Evolutionary conservation across 2,329 filamentous ascomycete species (phyloP).

Genomic region (Botrytis cinerea): DNA sequence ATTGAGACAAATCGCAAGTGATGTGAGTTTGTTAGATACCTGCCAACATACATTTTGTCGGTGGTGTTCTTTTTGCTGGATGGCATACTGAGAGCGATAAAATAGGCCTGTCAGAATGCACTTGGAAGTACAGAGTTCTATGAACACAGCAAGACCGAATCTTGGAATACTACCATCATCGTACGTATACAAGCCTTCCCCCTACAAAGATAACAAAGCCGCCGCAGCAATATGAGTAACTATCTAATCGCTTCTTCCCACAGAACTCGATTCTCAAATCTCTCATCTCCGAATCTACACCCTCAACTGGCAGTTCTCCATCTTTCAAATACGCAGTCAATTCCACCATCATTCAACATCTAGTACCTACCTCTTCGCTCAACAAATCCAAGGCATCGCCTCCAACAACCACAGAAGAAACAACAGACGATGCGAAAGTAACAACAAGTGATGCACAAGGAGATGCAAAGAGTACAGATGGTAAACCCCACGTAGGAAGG

Average conservation of each 20-base stretch:
- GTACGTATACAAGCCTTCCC: slow-evolving; percentile 54
- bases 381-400: slow-evolving; percentile 56
- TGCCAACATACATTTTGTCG: background rate
- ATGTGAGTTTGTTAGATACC: slow-evolving; percentile 55
- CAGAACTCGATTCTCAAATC: slow-evolving; percentile 76
- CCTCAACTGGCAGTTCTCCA: slow-evolving; percentile 56
- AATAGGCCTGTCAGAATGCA: slow-evolving; percentile 78
- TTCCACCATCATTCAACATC: slow-evolving; percentile 96
- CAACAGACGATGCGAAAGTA: slow-evolving; percentile 49
- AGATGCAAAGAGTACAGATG: slow-evolving; percentile 55
- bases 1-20: slow-evolving; percentile 81
- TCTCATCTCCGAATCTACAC: slow-evolving; percentile 73
- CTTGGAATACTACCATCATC: slow-evolving; percentile 93
- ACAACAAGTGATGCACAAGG: slow-evolving; percentile 54
- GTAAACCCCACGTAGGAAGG: slow-evolving; percentile 74
- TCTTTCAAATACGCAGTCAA: slow-evolving; percentile 94
- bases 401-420: slow-evolving; percentile 40
- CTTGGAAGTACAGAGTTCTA: slow-evolving; percentile 77
- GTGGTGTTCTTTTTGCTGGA: background rate
- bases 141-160: slow-evolving; percentile 79
- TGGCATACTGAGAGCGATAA: slow-evolving; percentile 8
- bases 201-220: background rate
- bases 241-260: background rate
- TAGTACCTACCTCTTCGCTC: slow-evolving; percentile 66
- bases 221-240: slow-evolving; percentile 21